A percentile compares a stretch with the other conserved stretches of the same genome.
phyloP scores from a whole-genome alignment of 768 basidiomycete genomes.

The Rhizopogon vinicolor region DNA sequence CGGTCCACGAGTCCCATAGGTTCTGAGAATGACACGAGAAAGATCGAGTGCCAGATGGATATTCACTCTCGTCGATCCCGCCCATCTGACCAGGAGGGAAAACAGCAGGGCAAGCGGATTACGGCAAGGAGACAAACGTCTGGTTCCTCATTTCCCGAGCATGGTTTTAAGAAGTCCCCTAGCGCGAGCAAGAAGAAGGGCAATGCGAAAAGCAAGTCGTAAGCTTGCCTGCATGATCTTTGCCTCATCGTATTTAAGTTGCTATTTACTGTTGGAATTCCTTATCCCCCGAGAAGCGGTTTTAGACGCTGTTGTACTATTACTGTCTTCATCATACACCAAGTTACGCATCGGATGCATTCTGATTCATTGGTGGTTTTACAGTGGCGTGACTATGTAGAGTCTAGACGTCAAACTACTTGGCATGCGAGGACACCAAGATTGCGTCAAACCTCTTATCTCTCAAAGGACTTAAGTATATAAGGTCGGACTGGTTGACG shows the following conservation, averaged over 20 bases:
- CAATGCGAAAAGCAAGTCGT: not conserved
- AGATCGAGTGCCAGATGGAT: slow-evolving; percentile 5
- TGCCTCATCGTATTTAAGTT: not conserved
- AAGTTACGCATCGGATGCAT: no score
- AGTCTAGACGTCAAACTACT: no score
- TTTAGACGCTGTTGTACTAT: not conserved
- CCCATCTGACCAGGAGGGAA: slow-evolving; percentile 11
- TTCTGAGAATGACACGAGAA: slow-evolving; percentile 8
- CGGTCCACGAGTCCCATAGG: slow-evolving; percentile 9
- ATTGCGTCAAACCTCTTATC: no score
- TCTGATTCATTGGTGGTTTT: no score
- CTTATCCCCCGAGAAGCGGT: not conserved
- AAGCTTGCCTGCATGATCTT: no score
- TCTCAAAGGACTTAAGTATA: no score
- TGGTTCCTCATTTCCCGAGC: slow-evolving; percentile 15
- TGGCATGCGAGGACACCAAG: no score
- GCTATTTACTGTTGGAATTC: not conserved
- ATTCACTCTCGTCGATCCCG: not conserved
- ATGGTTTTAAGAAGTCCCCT: not conserved
- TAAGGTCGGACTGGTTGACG: no score
- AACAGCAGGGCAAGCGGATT: slow-evolving; percentile 5
- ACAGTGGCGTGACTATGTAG: no score
- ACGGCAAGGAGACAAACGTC: slow-evolving; percentile 21
- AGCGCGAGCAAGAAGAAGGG: not conserved
- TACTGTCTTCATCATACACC: not conserved